phyloP scores from a whole-genome alignment of 148 eudicot species.

The Drosera capensis region DNA sequence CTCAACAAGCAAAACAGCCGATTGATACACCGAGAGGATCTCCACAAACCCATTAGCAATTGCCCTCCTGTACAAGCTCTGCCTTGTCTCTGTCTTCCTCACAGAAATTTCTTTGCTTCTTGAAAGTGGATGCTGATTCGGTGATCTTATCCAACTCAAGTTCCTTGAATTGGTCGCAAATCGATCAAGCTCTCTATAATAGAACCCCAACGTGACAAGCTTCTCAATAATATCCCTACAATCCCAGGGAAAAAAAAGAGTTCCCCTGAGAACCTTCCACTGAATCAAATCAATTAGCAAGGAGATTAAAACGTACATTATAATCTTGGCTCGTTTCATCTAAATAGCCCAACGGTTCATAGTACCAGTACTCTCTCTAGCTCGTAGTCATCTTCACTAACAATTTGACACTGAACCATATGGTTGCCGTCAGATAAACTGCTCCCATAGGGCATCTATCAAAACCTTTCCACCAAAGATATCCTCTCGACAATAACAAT shows the following conservation, averaged over 20 bases:
- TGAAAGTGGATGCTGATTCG: conserved; percentile 28
- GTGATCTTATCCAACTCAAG: conserved; percentile 84
- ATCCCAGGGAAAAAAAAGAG: conserved; percentile 1
- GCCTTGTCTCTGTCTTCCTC: conserved; percentile 38
- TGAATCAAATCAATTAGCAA: too few species aligned
- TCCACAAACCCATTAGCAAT: conserved; percentile 96
- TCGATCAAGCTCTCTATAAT: conserved; percentile 83
- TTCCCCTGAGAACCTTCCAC: not conserved
- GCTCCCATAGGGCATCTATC: too few species aligned
- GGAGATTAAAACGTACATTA: too few species aligned
- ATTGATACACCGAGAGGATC: conserved; percentile 75
- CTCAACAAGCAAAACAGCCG: conserved; percentile 87
- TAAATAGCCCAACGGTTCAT: too few species aligned
- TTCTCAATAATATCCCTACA: conserved; percentile 88
- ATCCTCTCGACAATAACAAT: too few species aligned
- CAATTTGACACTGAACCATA: too few species aligned
- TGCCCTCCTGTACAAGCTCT: conserved; percentile 77
- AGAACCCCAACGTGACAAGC: conserved; percentile 73
- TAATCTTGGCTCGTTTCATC: too few species aligned
- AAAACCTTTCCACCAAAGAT: too few species aligned
- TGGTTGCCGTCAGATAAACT: too few species aligned
- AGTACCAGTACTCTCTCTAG: too few species aligned
- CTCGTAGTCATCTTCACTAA: too few species aligned
- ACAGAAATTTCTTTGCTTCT: conserved; percentile 29
- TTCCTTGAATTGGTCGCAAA: conserved; percentile 73